phyloP scores from a whole-genome alignment of 495 filamentous ascomycete species.

The Neurospora africana region DNA sequence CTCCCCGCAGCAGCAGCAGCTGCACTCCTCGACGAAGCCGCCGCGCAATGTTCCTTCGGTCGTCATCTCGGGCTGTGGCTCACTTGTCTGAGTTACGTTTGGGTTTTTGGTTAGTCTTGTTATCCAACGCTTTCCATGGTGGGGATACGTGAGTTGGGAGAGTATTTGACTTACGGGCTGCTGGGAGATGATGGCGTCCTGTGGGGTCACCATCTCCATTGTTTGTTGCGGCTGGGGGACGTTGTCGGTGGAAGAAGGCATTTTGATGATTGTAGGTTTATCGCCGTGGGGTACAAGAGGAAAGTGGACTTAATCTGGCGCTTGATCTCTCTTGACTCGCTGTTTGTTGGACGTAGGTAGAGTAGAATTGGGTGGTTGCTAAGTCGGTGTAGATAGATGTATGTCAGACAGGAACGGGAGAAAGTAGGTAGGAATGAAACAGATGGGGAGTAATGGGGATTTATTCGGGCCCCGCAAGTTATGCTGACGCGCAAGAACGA shows the following conservation, averaged over 20 bases:
- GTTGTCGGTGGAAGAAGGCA: constrained; percentile 13
- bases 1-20: constrained; percentile 19
- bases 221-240: constrained; percentile 18
- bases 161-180: constrained; percentile 13
- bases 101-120: background rate
- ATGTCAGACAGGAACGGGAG: background rate
- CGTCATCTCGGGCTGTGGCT: constrained; percentile 22
- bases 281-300: background rate
- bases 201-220: constrained; percentile 16
- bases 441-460: background rate
- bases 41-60: constrained; percentile 11
- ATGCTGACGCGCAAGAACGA: background rate
- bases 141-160: background rate
- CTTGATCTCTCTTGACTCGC: background rate
- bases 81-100: constrained; percentile 1
- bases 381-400: background rate
- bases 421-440: background rate
- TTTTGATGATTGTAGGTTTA: constrained; percentile 2
- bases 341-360: background rate
- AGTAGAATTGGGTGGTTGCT: too few relatives aligned
- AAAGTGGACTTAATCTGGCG: background rate
- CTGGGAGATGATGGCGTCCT: constrained; percentile 12
- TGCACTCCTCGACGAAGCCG: constrained; percentile 21
- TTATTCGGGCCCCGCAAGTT: background rate
- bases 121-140: background rate